Evolutionary conservation across 2,329 filamentous ascomycete species (phyloP), one percentile per base, ranked within the genome.

Genomic region (Clarireedia monteithiana): DNA sequence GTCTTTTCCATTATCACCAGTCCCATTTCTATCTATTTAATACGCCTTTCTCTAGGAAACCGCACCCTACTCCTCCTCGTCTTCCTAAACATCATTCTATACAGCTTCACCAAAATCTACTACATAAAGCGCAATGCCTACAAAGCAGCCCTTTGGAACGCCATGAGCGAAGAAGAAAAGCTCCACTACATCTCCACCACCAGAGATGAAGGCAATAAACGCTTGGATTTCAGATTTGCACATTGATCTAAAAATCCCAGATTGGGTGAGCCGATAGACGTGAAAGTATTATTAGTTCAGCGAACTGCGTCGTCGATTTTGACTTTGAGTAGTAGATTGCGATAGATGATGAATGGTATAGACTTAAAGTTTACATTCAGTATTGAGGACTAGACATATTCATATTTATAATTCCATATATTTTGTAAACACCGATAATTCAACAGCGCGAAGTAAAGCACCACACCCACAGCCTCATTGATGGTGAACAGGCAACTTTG

Each of bases 61-160:
- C 74, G 72, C 44, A 72, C 76, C 0, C 66, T 85, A 1, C 72
- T 85, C n/a, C 76, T 63, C 0, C 71, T 83, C n/a, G 69, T 68
- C 6, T 66, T 69, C 2, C 72, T 71, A 38, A 78, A 78, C 55
- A 71, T 80, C n/a, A 59, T 71, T 4, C 57, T 77, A 3, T 77
- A 78, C 58, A 58, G 75, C 9, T 67, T 64, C 1, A 71, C 74
- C 1, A 77, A 78, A 60, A 15, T 73, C 4, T 80, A 75, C 60
- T 80, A 81, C 62, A 67, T 75, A 3, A 59, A 58, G 40, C 67
- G 74, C 10, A 80, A 80, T 56, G 67, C 62, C 57, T 67, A 53
- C 53, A 67, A 71, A 54, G 73, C 74, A 26, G 59, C 56, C 36
- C 69, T 69, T 27, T 77, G 76, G 76, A 67, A 69, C 47, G 64